A percentile compares a stretch with the other conserved stretches of the same genome.
Conservation (phyloP, 2,329 filamentous ascomycete genomes). For the Cladosporium phlei region DNA sequence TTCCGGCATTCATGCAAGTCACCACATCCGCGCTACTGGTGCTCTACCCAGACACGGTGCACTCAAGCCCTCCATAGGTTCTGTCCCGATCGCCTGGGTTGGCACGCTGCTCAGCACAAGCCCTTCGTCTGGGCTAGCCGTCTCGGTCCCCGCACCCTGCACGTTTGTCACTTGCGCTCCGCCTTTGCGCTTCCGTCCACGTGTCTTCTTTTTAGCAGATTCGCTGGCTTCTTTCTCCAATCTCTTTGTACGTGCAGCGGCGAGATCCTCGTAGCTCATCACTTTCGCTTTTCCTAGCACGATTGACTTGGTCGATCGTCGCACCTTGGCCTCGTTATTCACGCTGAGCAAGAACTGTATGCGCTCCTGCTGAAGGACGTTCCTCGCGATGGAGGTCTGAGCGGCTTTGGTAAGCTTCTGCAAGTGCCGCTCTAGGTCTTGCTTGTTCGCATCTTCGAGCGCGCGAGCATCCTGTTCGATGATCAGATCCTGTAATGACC, state of each 20-base stretch:
- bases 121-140: too few species aligned
- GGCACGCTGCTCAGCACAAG: too few species aligned
- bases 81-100: too few species aligned
- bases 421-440: slow-evolving; percentile 22
- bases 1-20: too few species aligned
- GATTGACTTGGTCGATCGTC: slow-evolving; percentile 22
- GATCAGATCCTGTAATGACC: slow-evolving; percentile 22
- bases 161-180: too few species aligned
- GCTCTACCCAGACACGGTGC: too few species aligned
- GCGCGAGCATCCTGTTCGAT: slow-evolving; percentile 19
- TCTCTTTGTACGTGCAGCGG: slow-evolving; percentile 21
- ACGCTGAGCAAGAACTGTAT: slow-evolving; percentile 22
- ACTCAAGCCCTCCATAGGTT: too few species aligned
- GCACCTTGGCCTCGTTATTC: slow-evolving; percentile 25
- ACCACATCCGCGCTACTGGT: too few species aligned
- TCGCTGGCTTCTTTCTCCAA: slow-evolving; percentile 20
- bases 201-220: not conserved
- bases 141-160: too few species aligned
- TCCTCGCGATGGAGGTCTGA: not conserved
- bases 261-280: slow-evolving; percentile 24
- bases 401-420: slow-evolving; percentile 19
- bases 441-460: slow-evolving; percentile 24
- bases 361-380: not conserved
- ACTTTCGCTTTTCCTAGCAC: slow-evolving; percentile 25
- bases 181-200: not conserved